Conservation (phyloP, 1,139 yeast genomes). For the Suhomyces yuchorum region DNA sequence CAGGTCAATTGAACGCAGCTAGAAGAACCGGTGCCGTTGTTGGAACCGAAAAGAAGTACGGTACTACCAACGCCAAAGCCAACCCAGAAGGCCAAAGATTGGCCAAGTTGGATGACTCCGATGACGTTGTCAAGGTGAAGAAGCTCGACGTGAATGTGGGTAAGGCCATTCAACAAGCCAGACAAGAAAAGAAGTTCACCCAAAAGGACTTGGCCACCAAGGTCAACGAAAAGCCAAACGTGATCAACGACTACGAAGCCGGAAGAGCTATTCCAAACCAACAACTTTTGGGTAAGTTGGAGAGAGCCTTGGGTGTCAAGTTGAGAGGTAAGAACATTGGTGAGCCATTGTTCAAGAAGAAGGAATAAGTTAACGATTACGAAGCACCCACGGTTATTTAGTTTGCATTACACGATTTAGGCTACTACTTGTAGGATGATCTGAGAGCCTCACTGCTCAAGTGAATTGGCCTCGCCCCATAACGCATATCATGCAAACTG, state of each 20-base stretch:
- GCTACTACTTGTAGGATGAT: neutral
- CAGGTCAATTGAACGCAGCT: constrained; percentile 85
- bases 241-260: constrained; percentile 94
- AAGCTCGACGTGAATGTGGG: constrained; percentile 85
- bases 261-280: constrained; percentile 97
- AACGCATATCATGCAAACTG: neutral
- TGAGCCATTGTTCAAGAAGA: constrained; percentile 77
- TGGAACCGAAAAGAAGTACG: constrained; percentile 91
- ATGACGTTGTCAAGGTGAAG: constrained; percentile 91
- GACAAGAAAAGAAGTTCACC: constrained; percentile 85
- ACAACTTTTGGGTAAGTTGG: constrained; percentile 88
- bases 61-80: constrained; percentile 61
- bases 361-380: constrained; percentile 28
- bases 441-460: no score
- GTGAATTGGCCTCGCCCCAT: neutral
- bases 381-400: constrained; percentile 8
- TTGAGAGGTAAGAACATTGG: constrained; percentile 97
- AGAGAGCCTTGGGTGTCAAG: constrained; percentile 91
- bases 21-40: constrained; percentile 88
- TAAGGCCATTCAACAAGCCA: constrained; percentile 79
- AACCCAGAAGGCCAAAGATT: constrained; percentile 93
- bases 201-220: constrained; percentile 96
- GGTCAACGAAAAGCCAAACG: constrained; percentile 93
- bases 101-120: constrained; percentile 89
- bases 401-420: constrained; percentile 12